Evolutionary conservation across 2,329 filamentous ascomycete species (phyloP), one percentile per base, ranked within the genome.

Genomic region (Pyricularia sp.): DNA sequence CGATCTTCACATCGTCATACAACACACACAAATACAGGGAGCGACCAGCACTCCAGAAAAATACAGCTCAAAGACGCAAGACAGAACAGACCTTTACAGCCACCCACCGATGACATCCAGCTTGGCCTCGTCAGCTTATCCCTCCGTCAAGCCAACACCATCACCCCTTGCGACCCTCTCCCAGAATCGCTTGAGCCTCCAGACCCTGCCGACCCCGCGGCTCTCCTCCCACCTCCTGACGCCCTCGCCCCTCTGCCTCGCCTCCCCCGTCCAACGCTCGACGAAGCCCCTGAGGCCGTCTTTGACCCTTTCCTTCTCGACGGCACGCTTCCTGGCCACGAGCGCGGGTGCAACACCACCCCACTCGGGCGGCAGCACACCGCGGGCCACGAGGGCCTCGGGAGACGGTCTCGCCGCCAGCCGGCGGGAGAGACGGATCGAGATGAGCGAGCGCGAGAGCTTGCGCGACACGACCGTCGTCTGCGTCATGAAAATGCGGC

Each of bases 241-340:
- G 68, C 80, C 78, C 74, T 87, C 81, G 72, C 81, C 81, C 64
- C 81, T 78, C 74, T 83, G 80, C 68, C 77, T 78, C 3, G 87
- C 85, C 76, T 86, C 81, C 25, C 84, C 79, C 59, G 77, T 80
- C 84, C 84, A 87, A n/a, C 76, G 79, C 33, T 84, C 89, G 2
- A 92, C 83, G 88, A 89, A 92, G 14, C 83, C 82, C 55, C 89
- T 79, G 70, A 92, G 77, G 20, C 83, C 83, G 73, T 92, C 89
- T 75, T 91, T 92, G 63, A 92, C 81, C 70, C 83, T 82, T 78
- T 92, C 88, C 72, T 85, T 84, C 78, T 92, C 90, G 20, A 92
- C 82, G 14, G 84, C 85, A 69, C 86, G 81, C 74, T 86, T 86
- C 71, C 83, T 83, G 31, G 87, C 88, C n/a, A 91, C 85, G 42